phyloP scores from a whole-genome alignment of 2,329 filamentous ascomycete species.

The Pseudocercospora crystallina region DNA sequence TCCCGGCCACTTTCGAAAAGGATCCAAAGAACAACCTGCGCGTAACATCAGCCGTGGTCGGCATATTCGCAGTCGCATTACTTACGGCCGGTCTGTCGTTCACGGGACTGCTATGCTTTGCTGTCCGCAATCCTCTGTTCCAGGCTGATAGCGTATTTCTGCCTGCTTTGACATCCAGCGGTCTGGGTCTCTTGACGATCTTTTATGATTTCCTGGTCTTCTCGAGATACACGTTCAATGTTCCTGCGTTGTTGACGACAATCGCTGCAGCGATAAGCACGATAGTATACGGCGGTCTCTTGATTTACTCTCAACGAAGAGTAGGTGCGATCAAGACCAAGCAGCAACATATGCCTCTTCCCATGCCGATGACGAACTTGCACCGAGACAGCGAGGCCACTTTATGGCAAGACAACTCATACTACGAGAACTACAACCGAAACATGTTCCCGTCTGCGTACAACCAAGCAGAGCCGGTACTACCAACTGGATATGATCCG shows the following conservation, averaged over 20 bases:
- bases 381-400: conserved; percentile 17
- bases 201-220: conserved; percentile 49
- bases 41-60: conserved; percentile 41
- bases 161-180: conserved; percentile 44
- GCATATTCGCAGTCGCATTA: conserved; percentile 49
- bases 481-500: conserved; percentile 30
- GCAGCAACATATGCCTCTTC: conserved; percentile 5
- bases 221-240: conserved; percentile 43
- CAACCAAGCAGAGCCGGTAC: conserved; percentile 9
- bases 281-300: conserved; percentile 43
- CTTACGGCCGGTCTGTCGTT: conserved; percentile 50
- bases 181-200: conserved; percentile 49
- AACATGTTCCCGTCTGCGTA: conserved; percentile 47
- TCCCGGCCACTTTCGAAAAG: conserved; percentile 48
- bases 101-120: conserved; percentile 49
- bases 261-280: conserved; percentile 41
- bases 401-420: conserved; percentile 38
- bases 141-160: conserved; percentile 51
- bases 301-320: conserved; percentile 44
- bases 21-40: conserved; percentile 36
- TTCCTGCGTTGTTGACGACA: conserved; percentile 45
- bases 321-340: conserved; percentile 34
- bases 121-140: conserved; percentile 47
- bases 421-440: conserved; percentile 46
- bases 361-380: conserved; percentile 14